Evolutionary conservation across 2,329 filamentous ascomycete species (phyloP), one percentile per base, ranked within the genome.

Genomic region (Fusarium sp.): DNA sequence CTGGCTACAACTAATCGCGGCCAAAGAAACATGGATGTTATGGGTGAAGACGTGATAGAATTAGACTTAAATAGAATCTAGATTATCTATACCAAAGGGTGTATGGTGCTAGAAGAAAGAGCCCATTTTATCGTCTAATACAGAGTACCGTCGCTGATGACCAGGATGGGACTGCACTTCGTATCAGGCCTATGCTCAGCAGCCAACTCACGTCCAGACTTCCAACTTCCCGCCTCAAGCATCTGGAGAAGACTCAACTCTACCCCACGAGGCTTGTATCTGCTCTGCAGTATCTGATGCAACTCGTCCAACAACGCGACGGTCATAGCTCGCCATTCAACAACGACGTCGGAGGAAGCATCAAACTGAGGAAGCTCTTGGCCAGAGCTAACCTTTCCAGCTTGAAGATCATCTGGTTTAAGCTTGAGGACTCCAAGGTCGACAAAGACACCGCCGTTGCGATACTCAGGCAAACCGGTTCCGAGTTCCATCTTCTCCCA

Each of bases 111-210:
- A 18, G 3, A 6, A 9, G 11, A 4, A 1, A 29, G 7, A n/a
- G 20, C 5, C 8, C 9, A 7, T 29, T 10, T 2, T 18, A 20
- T 4, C 3, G 3, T 8, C 12, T 69, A 71, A 18, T 69, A 71
- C 0, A 69, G 47, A 8, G 68, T 69, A 6, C 68, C 68, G 18
- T 72, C 68, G 20, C 68, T 71, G 1, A 58, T 59, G 0, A 72
- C 50, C 24, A 94, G 89, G 77, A 96, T 95, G 15, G 93, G 93
- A 58, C 92, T 92, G 71, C 93, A 91, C 81, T 91, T 93, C 15
- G 92, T 95, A 75, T 92, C 91, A 18, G 93, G 93, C 61, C 93
- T 85, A 46, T 88, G 90, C 59, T 94, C 89, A 77, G 94, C 92
- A 52, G 93, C 93, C 75, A 95, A 85, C 82, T 95, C 93, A 78